These are phyloP conservation scores for Mariannaea elegans DNA, from an alignment of 2,329 filamentous ascomycete genomes.

Conservation along the genomic window DNA sequence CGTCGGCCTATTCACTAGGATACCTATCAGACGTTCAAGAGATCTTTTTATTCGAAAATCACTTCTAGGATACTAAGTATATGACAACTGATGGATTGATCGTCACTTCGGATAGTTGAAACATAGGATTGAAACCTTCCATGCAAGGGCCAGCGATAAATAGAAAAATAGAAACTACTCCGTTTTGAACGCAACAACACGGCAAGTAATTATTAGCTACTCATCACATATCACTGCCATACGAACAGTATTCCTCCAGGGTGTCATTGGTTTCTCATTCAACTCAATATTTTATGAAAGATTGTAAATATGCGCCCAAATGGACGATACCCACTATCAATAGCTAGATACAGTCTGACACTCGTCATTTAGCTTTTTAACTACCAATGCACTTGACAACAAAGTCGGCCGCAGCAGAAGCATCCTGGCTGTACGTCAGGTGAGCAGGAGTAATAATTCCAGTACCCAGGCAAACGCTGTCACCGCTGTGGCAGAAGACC, in stretches of 20 bases:
- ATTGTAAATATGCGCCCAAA: background rate
- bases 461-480: constrained; percentile 44
- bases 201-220: too few species aligned
- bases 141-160: too few species aligned
- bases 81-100: background rate
- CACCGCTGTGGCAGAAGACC: constrained; percentile 46
- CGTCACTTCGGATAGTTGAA: background rate
- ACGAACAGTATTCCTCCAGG: background rate
- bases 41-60: background rate
- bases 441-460: constrained; percentile 39
- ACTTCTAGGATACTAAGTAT: background rate
- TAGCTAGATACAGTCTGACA: background rate
- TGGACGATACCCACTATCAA: background rate
- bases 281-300: constrained; percentile 2
- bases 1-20: too few species aligned
- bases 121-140: background rate
- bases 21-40: too few species aligned
- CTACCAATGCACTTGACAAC: constrained; percentile 36
- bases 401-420: constrained; percentile 40
- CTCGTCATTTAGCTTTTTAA: constrained; percentile 6
- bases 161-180: background rate
- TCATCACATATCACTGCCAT: too few species aligned
- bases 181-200: background rate
- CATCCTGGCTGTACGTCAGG: constrained; percentile 42
- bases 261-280: background rate